Evolutionary conservation across 345 rosid species (phyloP), one percentile per base, ranked within the genome.

Genomic region (Sapria himalayana): DNA sequence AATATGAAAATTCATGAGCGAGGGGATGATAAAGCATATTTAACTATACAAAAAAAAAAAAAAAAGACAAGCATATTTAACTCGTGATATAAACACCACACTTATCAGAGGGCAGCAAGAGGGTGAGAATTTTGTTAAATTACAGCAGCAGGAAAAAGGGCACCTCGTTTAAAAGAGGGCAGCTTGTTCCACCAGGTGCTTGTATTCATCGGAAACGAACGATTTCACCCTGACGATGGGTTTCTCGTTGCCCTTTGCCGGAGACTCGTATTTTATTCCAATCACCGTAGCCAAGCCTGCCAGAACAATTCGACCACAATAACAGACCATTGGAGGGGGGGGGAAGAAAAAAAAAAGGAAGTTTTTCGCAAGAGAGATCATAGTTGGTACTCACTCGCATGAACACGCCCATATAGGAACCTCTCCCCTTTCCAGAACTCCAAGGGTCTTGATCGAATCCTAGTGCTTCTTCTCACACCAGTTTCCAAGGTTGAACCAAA

Each of bases 341-440:
- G 4, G 25, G 25, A 19, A 1, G 3, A 4, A 2, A 23, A 37
- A 18, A 4, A 5, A 34, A 22, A 16, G 25, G 33, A 48, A 22
- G 29, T 22, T 35, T 10, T 16, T 9, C 24, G n/a, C 1, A 25
- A 19, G 21, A n/a, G 50, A 48, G 43, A 31, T n/a, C n/a, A n/a
- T n/a, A n/a, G n/a, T n/a, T n/a, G n/a, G 33, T 27, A 57, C 94
- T 76, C 61, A 89, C 98, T 79, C 37, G 58, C 36, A 63, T 82
- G 91, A 50, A 89, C 46, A 13, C 98, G 94, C 8, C 94, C 98
- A 39, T 66, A 82, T 38, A 89, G 51, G 55, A 82, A 82, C 49
- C 79, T 63, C 58, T 89, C 98, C n/a, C 94, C 98, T 60, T 55
- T 89, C 98, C 98, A 89, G 50, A 55, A 79, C 60, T 80, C 91